A percentile compares a stretch with the other conserved stretches of the same genome.
Conservation (phyloP, 2,329 filamentous ascomycete genomes). For the Beauveria bassiana region DNA sequence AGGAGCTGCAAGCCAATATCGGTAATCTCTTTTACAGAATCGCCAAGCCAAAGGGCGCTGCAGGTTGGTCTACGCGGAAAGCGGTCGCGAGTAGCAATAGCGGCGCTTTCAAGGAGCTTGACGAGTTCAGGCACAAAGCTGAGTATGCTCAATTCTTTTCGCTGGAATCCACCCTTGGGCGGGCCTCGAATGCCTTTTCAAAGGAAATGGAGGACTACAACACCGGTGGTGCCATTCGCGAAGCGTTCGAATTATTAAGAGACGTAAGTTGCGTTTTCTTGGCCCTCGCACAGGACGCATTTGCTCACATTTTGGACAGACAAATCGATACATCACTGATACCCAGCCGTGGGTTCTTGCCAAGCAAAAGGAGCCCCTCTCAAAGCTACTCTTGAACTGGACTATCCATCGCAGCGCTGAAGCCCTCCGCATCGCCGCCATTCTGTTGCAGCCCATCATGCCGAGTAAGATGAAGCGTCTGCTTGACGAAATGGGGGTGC, state of each 20-base stretch:
- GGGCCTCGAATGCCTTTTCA: slow-evolving; percentile 25
- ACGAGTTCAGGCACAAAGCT: neutral
- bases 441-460: slow-evolving; percentile 87
- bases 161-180: slow-evolving; percentile 19
- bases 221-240: slow-evolving; percentile 56
- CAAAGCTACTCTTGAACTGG: slow-evolving; percentile 39
- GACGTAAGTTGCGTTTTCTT: slow-evolving; percentile 35
- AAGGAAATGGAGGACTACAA: slow-evolving; percentile 56
- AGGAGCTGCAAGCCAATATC: slow-evolving; percentile 65
- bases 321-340: slow-evolving; percentile 45
- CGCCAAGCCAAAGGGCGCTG: slow-evolving; percentile 48
- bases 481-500: slow-evolving; percentile 72
- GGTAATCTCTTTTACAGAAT: slow-evolving; percentile 75
- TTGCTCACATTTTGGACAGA: slow-evolving; percentile 21
- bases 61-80: slow-evolving; percentile 54
- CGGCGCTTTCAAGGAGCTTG: slow-evolving; percentile 18
- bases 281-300: neutral
- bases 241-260: slow-evolving; percentile 54
- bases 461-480: slow-evolving; percentile 65
- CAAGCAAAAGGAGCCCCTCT: slow-evolving; percentile 27
- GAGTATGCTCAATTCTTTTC: slow-evolving; percentile 17
- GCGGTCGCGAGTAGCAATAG: slow-evolving; percentile 37
- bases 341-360: slow-evolving; percentile 60
- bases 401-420: slow-evolving; percentile 68
- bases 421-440: slow-evolving; percentile 68